Base-by-base conservation (phyloP, 371 early-diverging fungal genomes). In the Lichtheimia hyalospora region DNA sequence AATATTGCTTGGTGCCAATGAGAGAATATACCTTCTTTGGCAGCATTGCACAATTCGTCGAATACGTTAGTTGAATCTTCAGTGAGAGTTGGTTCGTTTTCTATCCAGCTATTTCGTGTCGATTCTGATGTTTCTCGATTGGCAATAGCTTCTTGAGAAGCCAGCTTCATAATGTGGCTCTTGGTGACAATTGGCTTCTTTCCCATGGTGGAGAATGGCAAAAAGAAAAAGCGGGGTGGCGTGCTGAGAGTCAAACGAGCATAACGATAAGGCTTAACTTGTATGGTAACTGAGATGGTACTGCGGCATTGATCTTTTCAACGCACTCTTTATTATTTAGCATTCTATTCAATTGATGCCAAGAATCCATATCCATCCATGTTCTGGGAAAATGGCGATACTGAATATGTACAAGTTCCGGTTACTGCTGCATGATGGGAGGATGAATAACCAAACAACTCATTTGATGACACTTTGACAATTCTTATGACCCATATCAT, bases 11-110 rank as follows among this genome's bases (percentile, higher is more conserved):
- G n/a, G n/a, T n/a, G n/a, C n/a, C 15, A 2, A 4, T 15, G 12
- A 10, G 15, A 16, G 13, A 40, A 49, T 39, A 15, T 39, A 8
- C 77, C 77, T 62, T 63, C 58, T 52, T 68, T 75, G 24, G 67
- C 58, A 18, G 77, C 77, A 16, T 52, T 57, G 49, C 74, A 71
- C n/a, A 77, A 56, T 27, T 77, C 77, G 27, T 74, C 63, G 54
- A 72, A 74, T 3, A 73, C 44, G 43, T 63, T 61, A 18, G 21
- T 24, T 12, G 58, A 58, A 43, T 42, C 39, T 12, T 46, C 57
- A 39, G 62, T 58, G 21, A 63, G 57, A 2, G 63, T 62, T 14
- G 65, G 49, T 27, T 52, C 64, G 46, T 54, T 63, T n/a, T 57
- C 49, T 28, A 53, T 15, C 59, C 59, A 50, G 34, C 10, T 34